These are phyloP conservation scores for Trichoderma arundinaceum DNA, from an alignment of 2,329 filamentous ascomycete species.

Conservation along the genomic window DNA sequence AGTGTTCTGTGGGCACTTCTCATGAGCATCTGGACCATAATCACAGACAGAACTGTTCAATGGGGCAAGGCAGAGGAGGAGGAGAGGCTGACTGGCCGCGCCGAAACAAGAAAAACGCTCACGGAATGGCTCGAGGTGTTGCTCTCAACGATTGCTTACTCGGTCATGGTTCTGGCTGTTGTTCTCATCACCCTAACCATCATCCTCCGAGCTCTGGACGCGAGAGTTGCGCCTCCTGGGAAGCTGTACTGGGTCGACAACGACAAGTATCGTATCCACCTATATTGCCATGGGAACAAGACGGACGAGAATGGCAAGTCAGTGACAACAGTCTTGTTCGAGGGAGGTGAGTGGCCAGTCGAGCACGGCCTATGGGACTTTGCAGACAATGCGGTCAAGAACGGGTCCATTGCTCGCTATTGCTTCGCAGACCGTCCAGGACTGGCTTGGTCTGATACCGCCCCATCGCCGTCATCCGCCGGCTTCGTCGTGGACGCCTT, in stretches of 20 bases:
- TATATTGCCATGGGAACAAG: constrained; percentile 79
- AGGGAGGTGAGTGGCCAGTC: constrained; percentile 80
- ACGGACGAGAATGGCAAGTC: constrained; percentile 58
- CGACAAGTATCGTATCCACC: constrained; percentile 83
- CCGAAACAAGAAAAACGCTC: constrained; percentile 81
- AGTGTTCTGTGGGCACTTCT: constrained; percentile 82
- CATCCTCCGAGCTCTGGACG: constrained; percentile 79
- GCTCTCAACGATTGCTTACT: constrained; percentile 72
- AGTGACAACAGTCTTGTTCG: constrained; percentile 81
- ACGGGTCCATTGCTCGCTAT: constrained; percentile 84
- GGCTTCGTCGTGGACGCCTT: constrained; percentile 91
- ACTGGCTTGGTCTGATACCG: constrained; percentile 85
- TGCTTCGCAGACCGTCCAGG: constrained; percentile 97
- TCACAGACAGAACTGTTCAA: constrained; percentile 80
- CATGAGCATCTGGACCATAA: constrained; percentile 78
- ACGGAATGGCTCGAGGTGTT: constrained; percentile 85
- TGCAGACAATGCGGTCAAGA: constrained; percentile 74
- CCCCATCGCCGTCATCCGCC: constrained; percentile 89
- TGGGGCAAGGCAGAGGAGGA: constrained; percentile 96
- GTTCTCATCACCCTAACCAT: constrained; percentile 81
- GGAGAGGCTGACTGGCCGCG: constrained; percentile 85
- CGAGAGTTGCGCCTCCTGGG: constrained; percentile 74
- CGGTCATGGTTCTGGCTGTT: constrained; percentile 69
- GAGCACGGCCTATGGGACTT: constrained; percentile 82
- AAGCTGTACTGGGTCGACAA: constrained; percentile 80